Percentiles rank a stretch among this genome's conserved stretches.
Evolutionary conservation across 345 rosid species (phyloP).

Genomic region (rapeseed (Brassica napus)): DNA sequence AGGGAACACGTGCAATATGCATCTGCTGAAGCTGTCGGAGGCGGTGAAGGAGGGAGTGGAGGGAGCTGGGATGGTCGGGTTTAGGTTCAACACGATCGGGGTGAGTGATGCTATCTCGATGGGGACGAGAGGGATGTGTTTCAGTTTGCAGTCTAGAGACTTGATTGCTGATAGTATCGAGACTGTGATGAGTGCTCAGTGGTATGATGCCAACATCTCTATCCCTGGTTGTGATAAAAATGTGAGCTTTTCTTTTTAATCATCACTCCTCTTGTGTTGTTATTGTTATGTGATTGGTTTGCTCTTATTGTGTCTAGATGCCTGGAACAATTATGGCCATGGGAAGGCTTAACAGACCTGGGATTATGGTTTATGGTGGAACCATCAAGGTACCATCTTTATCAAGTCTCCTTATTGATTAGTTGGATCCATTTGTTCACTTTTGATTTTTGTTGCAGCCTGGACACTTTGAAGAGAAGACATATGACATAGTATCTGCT

Average conservation of each 20-base stretch:
- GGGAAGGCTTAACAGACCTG: conserved; percentile 97
- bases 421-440: not conserved
- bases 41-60: conserved; percentile 85
- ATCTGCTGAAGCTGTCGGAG: conserved; percentile 74
- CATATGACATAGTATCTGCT: conserved; percentile 87
- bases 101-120: conserved; percentile 95
- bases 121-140: conserved; percentile 97
- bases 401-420: not conserved
- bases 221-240: conserved; percentile 98
- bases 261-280: not conserved
- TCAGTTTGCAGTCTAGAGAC: conserved; percentile 91
- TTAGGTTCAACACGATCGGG: conserved; percentile 91
- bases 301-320: conserved; percentile 52
- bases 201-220: conserved; percentile 97
- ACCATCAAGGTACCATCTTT: conserved; percentile 71
- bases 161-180: conserved; percentile 98
- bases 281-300: not conserved
- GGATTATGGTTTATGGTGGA: conserved; percentile 97
- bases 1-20: conserved; percentile 98
- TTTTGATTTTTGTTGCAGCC: conserved; percentile 67
- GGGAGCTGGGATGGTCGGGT: conserved; percentile 88
- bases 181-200: conserved; percentile 99
- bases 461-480: conserved; percentile 78
- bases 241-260: conserved; percentile 44
- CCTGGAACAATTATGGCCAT: conserved; percentile 99